A percentile compares a stretch with the other conserved stretches of the same genome.
Conservation (phyloP, 805 yeast genomes). For the Saturnispora hagleri region DNA sequence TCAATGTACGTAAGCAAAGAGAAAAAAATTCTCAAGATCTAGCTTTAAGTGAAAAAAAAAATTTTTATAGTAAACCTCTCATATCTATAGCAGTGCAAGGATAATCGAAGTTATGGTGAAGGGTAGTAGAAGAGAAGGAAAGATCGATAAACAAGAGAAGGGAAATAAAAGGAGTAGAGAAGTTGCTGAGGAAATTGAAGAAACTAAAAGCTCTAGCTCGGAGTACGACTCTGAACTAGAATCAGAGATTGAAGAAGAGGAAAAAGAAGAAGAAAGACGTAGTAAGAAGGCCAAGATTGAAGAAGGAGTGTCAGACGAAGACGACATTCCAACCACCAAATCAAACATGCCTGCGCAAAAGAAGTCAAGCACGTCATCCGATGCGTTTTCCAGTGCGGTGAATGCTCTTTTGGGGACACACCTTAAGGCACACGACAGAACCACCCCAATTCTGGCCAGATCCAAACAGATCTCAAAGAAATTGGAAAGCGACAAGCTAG, state of each 20-base stretch:
- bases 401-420: constrained; percentile 76
- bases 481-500: constrained; percentile 73
- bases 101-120: not conserved
- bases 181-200: not conserved
- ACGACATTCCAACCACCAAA: constrained; percentile 13
- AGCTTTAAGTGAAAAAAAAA: not conserved
- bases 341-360: constrained; percentile 37
- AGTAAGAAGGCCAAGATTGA: constrained; percentile 13
- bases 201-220: not conserved
- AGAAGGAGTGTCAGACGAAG: constrained; percentile 16
- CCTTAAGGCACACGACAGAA: constrained; percentile 80
- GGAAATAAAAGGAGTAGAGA: not conserved
- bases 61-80: not conserved
- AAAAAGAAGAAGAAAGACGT: constrained; percentile 5
- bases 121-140: not conserved
- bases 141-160: not conserved
- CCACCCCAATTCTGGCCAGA: constrained; percentile 86
- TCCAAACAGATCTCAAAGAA: constrained; percentile 60
- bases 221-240: constrained; percentile 11
- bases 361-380: constrained; percentile 62
- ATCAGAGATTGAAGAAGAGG: constrained; percentile 9
- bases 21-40: not conserved
- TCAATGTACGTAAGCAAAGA: not conserved
- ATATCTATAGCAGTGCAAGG: not conserved
- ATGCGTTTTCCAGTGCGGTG: constrained; percentile 72